Evolutionary conservation across 106 monocot species (phyloP).

Genomic region (Dendrobium nobile): DNA sequence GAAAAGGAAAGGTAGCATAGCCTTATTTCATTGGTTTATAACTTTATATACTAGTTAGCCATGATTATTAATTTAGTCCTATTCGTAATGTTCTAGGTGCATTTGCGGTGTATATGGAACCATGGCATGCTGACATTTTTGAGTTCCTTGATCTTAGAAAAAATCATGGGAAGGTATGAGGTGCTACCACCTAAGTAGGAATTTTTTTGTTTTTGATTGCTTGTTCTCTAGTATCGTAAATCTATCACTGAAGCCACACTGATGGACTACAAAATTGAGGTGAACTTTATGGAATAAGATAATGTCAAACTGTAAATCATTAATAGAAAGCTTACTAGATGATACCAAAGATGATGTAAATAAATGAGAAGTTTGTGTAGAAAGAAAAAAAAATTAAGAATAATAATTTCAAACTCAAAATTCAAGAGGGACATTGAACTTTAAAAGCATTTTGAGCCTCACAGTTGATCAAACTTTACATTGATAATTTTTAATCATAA

Average conservation of each 20-base stretch:
- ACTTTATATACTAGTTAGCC: background rate
- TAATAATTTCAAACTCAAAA: background rate
- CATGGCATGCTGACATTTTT: constrained; percentile 98
- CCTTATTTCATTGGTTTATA: background rate
- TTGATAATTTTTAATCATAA: background rate
- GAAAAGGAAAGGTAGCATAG: constrained; percentile 74
- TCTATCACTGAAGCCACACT: background rate
- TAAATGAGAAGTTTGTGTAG: background rate
- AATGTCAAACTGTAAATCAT: background rate
- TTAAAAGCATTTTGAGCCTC: background rate
- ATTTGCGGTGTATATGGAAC: constrained; percentile 95
- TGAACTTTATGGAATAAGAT: background rate
- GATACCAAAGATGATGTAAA: background rate
- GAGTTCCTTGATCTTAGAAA: constrained; percentile 93
- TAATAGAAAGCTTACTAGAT: too few species aligned
- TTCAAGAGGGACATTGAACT: background rate
- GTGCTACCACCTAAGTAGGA: background rate
- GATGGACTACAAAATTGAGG: background rate
- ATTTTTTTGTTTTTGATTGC: background rate
- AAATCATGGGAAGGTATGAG: constrained; percentile 85
- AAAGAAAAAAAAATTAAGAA: background rate
- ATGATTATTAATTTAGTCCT: background rate
- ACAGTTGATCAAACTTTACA: background rate
- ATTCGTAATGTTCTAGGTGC: constrained; percentile 40
- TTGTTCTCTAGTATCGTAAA: background rate